Base-by-base conservation (phyloP, 257 asterid species). In the Solanum paucissectum region DNA sequence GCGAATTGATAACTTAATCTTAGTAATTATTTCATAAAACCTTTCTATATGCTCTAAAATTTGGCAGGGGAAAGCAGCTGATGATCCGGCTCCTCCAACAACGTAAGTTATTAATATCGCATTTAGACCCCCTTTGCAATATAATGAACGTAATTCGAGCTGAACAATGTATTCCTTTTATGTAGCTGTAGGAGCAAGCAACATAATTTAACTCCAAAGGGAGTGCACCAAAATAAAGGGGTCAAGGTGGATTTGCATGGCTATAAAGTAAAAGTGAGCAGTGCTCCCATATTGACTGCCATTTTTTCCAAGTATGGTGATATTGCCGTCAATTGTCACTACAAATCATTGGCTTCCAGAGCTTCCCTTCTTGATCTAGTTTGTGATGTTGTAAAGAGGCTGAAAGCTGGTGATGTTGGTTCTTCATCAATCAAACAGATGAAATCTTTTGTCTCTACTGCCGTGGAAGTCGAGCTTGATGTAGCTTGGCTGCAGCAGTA, bases 231-330 rank as follows among this genome's bases (percentile, higher is more conserved):
- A 64, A 64, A 64, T n/a, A 64, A 64, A 10, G 71, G 7, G 33
- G 71, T 64, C 71, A n/a, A 64, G 72, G 88, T 83, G 77, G 64
- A 86, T 82, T 58, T 92, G 58, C 85, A 87, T 37, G 93, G 93
- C 88, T 91, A 92, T 91, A 86, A 83, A 64, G 90, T 92, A 86
- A 89, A 88, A 87, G 9, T 73, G 46, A 60, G 84, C 69, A 58
- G 44, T 29, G 90, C 89, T 86, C 86, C 92, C 4, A 8, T 60
- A 66, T 90, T 92, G 27, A 89, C 52, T 88, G 90, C 90, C 83
- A 87, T 92, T 87, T 88, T 91, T 38, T 68, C 88, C 64, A 91
- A 92, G 88, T 87, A 90, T 13, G 91, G 93, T 33, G 94, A 92
- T 46, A 91, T 92, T 52, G 42, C 91, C 13, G 87, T 87, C 52